phyloP scores from a whole-genome alignment of 139 green algal species.

The Coelastrella sp. region DNA sequence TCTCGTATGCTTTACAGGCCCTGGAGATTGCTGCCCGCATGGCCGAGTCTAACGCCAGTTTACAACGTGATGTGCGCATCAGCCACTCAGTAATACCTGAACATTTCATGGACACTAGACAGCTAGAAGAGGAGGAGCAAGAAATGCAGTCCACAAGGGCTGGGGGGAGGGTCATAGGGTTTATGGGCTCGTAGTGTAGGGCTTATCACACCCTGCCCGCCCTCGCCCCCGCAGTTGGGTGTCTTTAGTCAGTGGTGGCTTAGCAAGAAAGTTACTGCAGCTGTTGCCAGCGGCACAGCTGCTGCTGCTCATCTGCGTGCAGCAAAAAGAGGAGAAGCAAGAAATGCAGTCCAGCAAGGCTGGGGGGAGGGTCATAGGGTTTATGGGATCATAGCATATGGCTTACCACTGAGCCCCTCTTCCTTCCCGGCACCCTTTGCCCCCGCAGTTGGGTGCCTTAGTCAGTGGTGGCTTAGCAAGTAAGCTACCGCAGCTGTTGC shows the following conservation, averaged over 20 bases:
- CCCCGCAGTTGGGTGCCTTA: too few relatives aligned
- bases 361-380: background rate
- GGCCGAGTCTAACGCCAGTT: slow-evolving; percentile 44
- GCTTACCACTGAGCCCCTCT: too few relatives aligned
- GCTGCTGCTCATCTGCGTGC: too few relatives aligned
- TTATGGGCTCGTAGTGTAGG: slow-evolving; percentile 12
- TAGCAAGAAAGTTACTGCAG: too few relatives aligned
- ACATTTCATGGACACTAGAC: slow-evolving; percentile 9
- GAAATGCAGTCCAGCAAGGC: background rate
- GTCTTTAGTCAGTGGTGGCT: too few relatives aligned
- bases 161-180: background rate
- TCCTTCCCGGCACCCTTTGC: too few relatives aligned
- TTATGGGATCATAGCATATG: slow-evolving; percentile 22
- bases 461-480: too few relatives aligned
- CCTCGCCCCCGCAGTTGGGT: too few relatives aligned
- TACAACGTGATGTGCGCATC: slow-evolving; percentile 53
- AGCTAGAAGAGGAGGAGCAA: slow-evolving; percentile 18
- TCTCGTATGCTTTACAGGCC: slow-evolving; percentile 22
- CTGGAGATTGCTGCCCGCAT: slow-evolving; percentile 69
- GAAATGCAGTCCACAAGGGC: background rate
- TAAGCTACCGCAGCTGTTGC: too few relatives aligned
- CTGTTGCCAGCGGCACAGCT: too few relatives aligned
- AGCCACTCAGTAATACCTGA: slow-evolving; percentile 63
- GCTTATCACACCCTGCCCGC: too few relatives aligned
- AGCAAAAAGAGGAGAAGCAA: slow-evolving; percentile 11